Percentiles rank a stretch among this genome's conserved stretches.
phyloP scores from a whole-genome alignment of 1,139 yeast species.

The Sugiyamaella pinicola region DNA sequence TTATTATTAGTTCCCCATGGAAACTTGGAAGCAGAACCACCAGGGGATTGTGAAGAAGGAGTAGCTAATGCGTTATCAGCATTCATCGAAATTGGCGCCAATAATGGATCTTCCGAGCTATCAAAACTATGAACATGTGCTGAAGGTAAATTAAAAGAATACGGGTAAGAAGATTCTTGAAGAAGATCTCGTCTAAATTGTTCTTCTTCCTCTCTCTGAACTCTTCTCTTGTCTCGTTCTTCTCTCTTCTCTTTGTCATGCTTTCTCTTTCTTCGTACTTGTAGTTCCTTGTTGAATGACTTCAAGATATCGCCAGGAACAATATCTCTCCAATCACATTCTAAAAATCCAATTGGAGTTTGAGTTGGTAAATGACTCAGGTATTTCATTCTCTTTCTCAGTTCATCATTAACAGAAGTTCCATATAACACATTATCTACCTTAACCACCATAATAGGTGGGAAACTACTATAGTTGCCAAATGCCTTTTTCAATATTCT shows the following conservation, averaged over 20 bases:
- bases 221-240: conserved; percentile 62
- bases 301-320: conserved; percentile 57
- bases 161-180: conserved; percentile 28
- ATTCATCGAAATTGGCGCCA: conserved; percentile 16
- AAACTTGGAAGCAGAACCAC: conserved; percentile 46
- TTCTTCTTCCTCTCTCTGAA: conserved; percentile 62
- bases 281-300: conserved; percentile 59
- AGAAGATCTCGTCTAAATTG: conserved; percentile 36
- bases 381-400: conserved; percentile 68
- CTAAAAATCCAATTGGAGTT: conserved; percentile 79
- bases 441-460: conserved; percentile 59
- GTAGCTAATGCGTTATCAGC: too few relatives aligned
- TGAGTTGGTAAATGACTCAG: conserved; percentile 83
- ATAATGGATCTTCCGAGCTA: conserved; percentile 19
- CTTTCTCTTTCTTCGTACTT: conserved; percentile 58
- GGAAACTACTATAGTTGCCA: conserved; percentile 65
- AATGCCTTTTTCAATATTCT: conserved; percentile 67
- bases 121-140: conserved; percentile 5
- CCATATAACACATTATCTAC: conserved; percentile 75
- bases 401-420: conserved; percentile 53
- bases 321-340: conserved; percentile 74
- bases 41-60: too few relatives aligned
- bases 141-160: conserved; percentile 16
- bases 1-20: conserved; percentile 61
- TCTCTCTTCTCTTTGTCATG: conserved; percentile 61